Conservation (phyloP, 805 yeast genomes). For the Hanseniaspora lindneri region DNA sequence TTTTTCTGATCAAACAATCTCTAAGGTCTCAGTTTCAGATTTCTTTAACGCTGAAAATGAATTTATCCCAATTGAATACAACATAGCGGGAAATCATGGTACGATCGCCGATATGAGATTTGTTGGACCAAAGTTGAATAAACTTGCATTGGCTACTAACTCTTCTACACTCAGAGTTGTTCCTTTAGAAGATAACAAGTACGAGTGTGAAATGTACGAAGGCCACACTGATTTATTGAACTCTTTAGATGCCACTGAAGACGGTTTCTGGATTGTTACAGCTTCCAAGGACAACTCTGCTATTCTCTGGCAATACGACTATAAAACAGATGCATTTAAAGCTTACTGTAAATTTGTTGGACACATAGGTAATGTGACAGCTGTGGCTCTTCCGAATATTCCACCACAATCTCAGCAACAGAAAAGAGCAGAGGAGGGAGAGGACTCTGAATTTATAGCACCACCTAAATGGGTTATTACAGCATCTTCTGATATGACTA, state of each 20-base stretch:
- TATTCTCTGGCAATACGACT: conserved; percentile 63
- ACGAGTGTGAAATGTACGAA: conserved; percentile 53
- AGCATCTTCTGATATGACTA: conserved; percentile 72
- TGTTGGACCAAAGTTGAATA: conserved; percentile 47
- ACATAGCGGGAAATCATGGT: conserved; percentile 88
- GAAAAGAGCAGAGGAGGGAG: conserved; percentile 19
- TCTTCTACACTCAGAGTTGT: conserved; percentile 77
- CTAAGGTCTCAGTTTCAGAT: conserved; percentile 32
- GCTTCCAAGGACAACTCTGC: conserved; percentile 85
- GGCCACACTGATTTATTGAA: conserved; percentile 84
- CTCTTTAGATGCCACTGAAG: conserved; percentile 60
- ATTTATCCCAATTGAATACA: conserved; percentile 36
- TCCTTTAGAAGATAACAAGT: conserved; percentile 36
- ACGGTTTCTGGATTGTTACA: conserved; percentile 83
- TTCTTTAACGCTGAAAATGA: conserved; percentile 22
- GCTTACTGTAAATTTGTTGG: conserved; percentile 61
- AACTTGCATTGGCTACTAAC: conserved; percentile 81
- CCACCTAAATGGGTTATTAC: conserved; percentile 64
- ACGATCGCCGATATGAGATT: conserved; percentile 81
- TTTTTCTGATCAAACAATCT: conserved; percentile 70
- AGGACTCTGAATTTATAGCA: conserved; percentile 17
- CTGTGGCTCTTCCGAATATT: conserved; percentile 56
- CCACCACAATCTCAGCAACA: conserved; percentile 17
- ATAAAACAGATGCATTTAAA: conserved; percentile 31
- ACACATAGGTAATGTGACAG: conserved; percentile 77